phyloP scores from a whole-genome alignment of 306 rosid species.

The Prunus salicina region DNA sequence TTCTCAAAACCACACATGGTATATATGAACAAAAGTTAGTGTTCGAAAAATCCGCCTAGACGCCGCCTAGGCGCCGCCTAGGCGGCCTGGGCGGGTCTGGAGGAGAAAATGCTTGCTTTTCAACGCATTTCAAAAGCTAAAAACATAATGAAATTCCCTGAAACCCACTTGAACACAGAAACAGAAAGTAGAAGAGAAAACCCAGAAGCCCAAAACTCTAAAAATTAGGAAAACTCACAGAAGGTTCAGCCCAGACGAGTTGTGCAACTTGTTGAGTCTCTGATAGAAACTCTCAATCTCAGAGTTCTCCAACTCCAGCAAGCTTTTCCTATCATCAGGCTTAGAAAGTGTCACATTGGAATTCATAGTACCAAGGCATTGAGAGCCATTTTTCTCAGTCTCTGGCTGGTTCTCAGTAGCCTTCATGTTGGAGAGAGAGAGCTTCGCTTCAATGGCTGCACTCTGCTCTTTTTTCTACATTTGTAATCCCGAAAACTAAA shows the following conservation, averaged over 20 bases:
- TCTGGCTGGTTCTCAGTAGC: conserved; percentile 8
- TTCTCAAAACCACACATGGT: conserved; percentile 17
- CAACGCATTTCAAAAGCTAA: neutral
- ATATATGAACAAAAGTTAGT: neutral
- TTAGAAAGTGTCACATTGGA: conserved; percentile 4
- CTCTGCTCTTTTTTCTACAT: neutral
- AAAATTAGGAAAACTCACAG: conserved; percentile 18
- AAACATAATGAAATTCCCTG: neutral
- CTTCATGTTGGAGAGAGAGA: conserved; percentile 8
- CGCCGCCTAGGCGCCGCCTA: no score
- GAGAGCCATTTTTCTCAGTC: conserved; percentile 10
- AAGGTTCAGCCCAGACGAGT: conserved; percentile 27
- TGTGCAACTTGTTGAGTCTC: conserved; percentile 23
- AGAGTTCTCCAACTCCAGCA: conserved; percentile 3
- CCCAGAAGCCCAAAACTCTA: neutral
- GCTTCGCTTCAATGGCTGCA: conserved; percentile 7
- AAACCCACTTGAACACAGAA: neutral
- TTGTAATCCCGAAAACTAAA: neutral
- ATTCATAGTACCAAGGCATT: neutral
- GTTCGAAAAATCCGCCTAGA: no score
- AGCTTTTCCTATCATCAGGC: conserved; percentile 12
- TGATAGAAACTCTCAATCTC: conserved; percentile 27
- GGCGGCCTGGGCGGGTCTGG: no score
- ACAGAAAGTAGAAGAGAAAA: neutral
- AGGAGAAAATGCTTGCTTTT: no score